Evolutionary conservation across 805 yeast genomes (phyloP), one percentile per base, ranked within the genome.

Genomic region (Cyberlindnera xishuangbannaensis): DNA sequence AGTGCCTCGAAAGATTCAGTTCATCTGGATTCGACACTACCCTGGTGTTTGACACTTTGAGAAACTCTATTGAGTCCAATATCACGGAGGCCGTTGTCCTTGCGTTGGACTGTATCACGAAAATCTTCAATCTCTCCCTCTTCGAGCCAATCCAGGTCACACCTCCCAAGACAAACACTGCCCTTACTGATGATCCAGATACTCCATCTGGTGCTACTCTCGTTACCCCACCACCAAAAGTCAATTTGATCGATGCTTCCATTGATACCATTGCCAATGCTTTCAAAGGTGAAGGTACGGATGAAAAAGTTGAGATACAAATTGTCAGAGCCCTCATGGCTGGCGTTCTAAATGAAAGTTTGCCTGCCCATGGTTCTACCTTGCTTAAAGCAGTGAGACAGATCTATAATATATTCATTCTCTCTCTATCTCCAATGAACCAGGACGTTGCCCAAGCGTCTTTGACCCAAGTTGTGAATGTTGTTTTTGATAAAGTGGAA

Each of bases 381-480:
- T 65, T 92, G 33, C 65, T 92, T 41, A 85, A 83, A 52, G 97
- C 97, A 0, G 80, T 94, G 23, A 75, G 97, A 57, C 95, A 85
- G 51, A 85, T 90, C 18, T 92, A 92, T 63, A 88, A 87, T 55
- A 83, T 94, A 18, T 94, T 90, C 51, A 80, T 92, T 26, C 71
- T 85, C 36, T 86, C 97, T 0, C 66, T 83, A 39, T 77, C 82
- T 14, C 76, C 90, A 4, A 66, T 83, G 17, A 90, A 87, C 53
- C 98, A 92, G 60, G 83, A 87, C 1, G 78, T 88, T 39, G 97
- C 98, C 0, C 97, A 94, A 63, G 97, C 95, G 2, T 82, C 92
- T 7, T 67, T 92, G 44, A 84, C 94, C 3, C 99, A 92, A 61
- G 82, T 90, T 50, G 85, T 92, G 15, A 78, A 78, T 35, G 78